Evolutionary conservation across 805 yeast species (phyloP), one percentile per base, ranked within the genome.

Genomic region (Starmera dryadoides): DNA sequence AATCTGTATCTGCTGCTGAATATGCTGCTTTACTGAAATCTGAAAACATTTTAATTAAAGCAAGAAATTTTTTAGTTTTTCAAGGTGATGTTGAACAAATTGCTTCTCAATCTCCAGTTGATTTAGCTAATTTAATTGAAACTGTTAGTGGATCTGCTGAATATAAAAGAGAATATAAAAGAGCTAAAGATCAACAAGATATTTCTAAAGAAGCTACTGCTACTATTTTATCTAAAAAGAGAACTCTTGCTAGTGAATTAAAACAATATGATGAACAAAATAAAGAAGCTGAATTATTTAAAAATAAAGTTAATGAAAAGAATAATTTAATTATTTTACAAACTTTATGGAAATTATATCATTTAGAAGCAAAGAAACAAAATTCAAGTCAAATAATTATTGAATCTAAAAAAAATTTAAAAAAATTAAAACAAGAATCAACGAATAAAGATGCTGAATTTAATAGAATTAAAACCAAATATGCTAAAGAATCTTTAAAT

Each of bases 11-110:
- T 10, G 82, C 83, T 8, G 58, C 68, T 30, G 81, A 80, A 42
- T 93, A 93, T 53, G 54, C 81, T 0, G 67, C 68, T 36, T 68
- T 79, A 2, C 69, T 93, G 53, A 85, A 82, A 48, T 65, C 68
- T 6, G 94, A 91, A 54, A 86, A 86, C 52, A 87, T 91, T 40
- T 63, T 89, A 43, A 83, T 88, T 47, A 86, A 84, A 55, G 96
- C 97, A 1, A 74, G 86, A 55, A 93, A 93, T 58, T 91, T 91
- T 52, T 64, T 93, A 43, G 98, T 93, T 7, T 88, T 91, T 56
- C 98, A 93, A 65, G 98, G 98, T 43, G 98, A 91, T 56, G 95
- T 93, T 37, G 98, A 91, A 58, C 83, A 80, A 49, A 79, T 93
- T 31, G 98, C 98, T 0, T 73, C 95, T 0, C 95, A 89, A 56